These are phyloP conservation scores for Hygrophorus pudorinus DNA, from an alignment of 768 basidiomycete genomes.

Conservation along the genomic window DNA sequence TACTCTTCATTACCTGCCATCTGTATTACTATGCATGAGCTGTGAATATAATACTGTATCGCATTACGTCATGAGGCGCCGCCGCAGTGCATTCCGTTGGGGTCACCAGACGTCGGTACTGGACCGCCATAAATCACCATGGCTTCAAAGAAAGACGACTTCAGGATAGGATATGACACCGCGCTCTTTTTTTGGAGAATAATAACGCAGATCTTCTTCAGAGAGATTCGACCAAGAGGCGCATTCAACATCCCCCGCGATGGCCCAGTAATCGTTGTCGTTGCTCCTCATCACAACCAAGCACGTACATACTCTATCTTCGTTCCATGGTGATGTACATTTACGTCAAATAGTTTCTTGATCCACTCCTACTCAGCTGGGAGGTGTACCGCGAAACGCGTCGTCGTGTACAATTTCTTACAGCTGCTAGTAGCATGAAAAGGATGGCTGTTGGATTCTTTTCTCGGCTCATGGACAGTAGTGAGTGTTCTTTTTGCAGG, in stretches of 20 bases:
- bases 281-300: slow-evolving; percentile 88
- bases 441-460: slow-evolving; percentile 73
- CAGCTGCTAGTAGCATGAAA: slow-evolving; percentile 84
- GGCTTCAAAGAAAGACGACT: slow-evolving; percentile 6
- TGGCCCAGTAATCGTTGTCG: slow-evolving; percentile 89
- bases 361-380: slow-evolving; percentile 75
- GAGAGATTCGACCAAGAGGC: slow-evolving; percentile 89
- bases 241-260: slow-evolving; percentile 89
- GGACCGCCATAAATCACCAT: slow-evolving; percentile 1
- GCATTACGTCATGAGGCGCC: not conserved
- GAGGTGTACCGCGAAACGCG: slow-evolving; percentile 81
- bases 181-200: slow-evolving; percentile 78
- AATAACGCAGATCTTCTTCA: slow-evolving; percentile 90
- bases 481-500: slow-evolving; percentile 32
- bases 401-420: slow-evolving; percentile 76
- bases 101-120: too few species aligned
- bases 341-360: slow-evolving; percentile 61
- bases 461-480: slow-evolving; percentile 76
- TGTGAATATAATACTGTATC: not conserved
- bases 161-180: slow-evolving; percentile 44
- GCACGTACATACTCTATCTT: slow-evolving; percentile 26
- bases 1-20: not conserved
- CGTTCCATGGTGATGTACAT: slow-evolving; percentile 6
- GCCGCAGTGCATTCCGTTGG: too few species aligned
- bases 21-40: not conserved